Evolutionary conservation across 805 yeast species (phyloP), one percentile per base, ranked within the genome.

Genomic region (Ogataea nitratoaversa): DNA sequence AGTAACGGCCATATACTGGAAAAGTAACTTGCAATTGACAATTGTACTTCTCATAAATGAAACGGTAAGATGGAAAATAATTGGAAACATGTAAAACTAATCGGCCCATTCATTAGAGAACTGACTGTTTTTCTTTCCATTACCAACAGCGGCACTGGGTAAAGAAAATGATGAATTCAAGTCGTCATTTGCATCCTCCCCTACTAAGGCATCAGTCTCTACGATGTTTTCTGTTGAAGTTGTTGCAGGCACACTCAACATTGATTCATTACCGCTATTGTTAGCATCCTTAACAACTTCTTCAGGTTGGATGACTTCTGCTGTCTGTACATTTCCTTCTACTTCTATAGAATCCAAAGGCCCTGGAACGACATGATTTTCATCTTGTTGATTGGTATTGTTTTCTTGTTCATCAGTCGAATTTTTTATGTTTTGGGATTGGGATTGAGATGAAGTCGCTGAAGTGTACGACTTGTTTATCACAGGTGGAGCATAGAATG

Each of bases 401-500:
- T 12, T 13, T 20, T 13, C 23, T 18, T 22, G 25, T 14, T 24
- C n/a, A n/a, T n/a, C n/a, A n/a, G n/a, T n/a, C n/a, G n/a, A n/a
- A n/a, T n/a, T n/a, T n/a, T n/a, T n/a, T n/a, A n/a, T n/a, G n/a
- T n/a, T n/a, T 11, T 22, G 7, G 25, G 25, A 22, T 11, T 22
- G 29, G 8, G 11, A 13, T 9, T 27, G 6, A 19, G 25, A 17
- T 12, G 44, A 24, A 13, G 19, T 14, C 11, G 20, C 34, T 2
- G 47, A 43, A 8, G 40, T 23, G 25, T 36, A 36, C 11, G 50
- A 38, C 19, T 39, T 38, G 34, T 44, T 47, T 20, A 45, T 48
- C 4, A 51, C 43, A 8, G 50, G 52, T 7, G 55, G 52, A 13
- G 53, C 45, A 30, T 47, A 51, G 23, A 49, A 51, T 8, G 55